Evolutionary conservation across 2,329 filamentous ascomycete species (phyloP), one percentile per base, ranked within the genome.

Genomic region (Anthostomella pinea): DNA sequence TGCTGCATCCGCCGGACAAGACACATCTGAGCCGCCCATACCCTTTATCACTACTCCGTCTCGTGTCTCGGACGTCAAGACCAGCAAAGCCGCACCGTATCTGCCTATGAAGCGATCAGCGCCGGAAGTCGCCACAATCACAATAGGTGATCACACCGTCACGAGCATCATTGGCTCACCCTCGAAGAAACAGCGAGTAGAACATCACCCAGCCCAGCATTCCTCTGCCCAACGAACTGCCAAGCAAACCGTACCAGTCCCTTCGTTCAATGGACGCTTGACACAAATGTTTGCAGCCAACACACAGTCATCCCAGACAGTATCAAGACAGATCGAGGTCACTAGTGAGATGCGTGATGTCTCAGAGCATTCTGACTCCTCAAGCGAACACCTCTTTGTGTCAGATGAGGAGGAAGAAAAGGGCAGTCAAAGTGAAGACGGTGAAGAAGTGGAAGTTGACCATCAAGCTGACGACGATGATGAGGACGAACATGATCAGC

Each of bases 71-170:
- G 53, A 54, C 8, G 44, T 51, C 13, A 56, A 48, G 22, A 44
- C 47, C 13, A 56, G 33, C 17, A 43, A 41, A 10, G 34, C 39
- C 17, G 50, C 34, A 18, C 42, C 53, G 10, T 47, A 51, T 5
- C 30, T 43, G 6, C 46, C 51, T 15, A 71, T 75, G 1, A 84
- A 79, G 54, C 73, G 83, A 21, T 65, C 73, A 2, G 73, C 75
- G 1, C 64, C 73, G 18, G 81, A 87, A 51, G 66, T 82, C 33
- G 85, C 85, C 14, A 87, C 83, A 2, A 85, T 91, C 30, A 89
- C 83, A 0, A 78, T 91, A 35, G 86, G 85, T 2, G 72, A 81
- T 43, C 74, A 72, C 29, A 87, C 81, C 0, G 72, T 80, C 5
- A 83, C 77, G 0, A 81, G 80, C 14, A 72, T 79, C 20, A 72